These are phyloP conservation scores for Eucalyptus marginata DNA, from an alignment of 345 rosid species.

Conservation along the genomic window DNA sequence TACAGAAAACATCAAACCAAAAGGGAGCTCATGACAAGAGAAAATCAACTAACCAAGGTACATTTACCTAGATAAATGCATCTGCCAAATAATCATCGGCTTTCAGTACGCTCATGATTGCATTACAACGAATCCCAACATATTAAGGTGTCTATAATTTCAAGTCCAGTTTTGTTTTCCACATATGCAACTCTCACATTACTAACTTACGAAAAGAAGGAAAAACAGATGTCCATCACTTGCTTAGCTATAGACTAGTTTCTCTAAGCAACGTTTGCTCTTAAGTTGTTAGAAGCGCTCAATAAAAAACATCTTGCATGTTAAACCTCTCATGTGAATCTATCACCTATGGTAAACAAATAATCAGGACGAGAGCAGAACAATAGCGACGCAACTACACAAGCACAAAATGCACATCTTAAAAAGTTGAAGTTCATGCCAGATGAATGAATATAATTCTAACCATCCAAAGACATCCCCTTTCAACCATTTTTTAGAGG, in stretches of 20 bases:
- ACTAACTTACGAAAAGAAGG: neutral
- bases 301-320: neutral
- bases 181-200: neutral
- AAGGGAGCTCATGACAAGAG: neutral
- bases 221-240: neutral
- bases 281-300: neutral
- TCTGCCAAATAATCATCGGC: neutral
- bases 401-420: neutral
- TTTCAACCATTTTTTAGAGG: neutral
- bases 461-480: neutral
- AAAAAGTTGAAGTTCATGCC: neutral
- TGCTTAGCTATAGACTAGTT: neutral
- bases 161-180: neutral
- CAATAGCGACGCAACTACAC: neutral
- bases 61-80: neutral
- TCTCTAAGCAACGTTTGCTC: neutral
- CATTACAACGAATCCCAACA: neutral
- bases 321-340: neutral
- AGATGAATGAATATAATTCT: neutral
- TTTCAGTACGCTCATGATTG: neutral
- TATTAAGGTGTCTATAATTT: neutral
- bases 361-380: neutral
- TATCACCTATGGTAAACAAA: neutral
- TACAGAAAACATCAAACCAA: neutral
- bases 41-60: neutral